Percentiles rank a stretch among this genome's conserved stretches.
Conservation (phyloP, 345 rosid genomes). For the Lepidium africanum region DNA sequence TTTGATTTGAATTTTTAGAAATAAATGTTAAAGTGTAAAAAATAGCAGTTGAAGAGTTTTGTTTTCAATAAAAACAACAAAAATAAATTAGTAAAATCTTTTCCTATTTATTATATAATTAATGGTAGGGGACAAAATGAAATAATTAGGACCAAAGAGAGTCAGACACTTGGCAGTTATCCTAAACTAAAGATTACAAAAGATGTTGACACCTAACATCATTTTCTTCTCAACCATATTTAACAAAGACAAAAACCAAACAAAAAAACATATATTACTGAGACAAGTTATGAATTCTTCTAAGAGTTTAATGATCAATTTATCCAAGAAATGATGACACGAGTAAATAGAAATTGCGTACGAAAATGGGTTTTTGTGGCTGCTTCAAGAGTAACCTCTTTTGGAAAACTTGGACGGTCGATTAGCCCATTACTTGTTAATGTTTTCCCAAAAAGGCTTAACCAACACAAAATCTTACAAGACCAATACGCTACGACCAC, state of each 20-base stretch:
- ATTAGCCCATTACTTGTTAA: neutral
- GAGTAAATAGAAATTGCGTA: neutral
- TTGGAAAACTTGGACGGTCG: neutral
- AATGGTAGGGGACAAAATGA: neutral
- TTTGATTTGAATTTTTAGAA: too few relatives aligned
- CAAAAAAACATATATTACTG: too few relatives aligned
- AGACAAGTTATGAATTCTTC: neutral
- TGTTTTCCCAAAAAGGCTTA: neutral
- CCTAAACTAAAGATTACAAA: neutral
- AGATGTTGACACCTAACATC: neutral
- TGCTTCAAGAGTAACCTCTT: neutral
- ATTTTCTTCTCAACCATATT: constrained; percentile 1
- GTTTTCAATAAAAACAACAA: neutral
- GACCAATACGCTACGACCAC: neutral
- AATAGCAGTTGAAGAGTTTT: too few relatives aligned
- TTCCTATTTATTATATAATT: neutral
- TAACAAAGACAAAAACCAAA: neutral
- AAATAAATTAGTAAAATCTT: neutral
- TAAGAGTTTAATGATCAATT: neutral
- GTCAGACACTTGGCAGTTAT: neutral
- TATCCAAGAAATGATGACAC: neutral
- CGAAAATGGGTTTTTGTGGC: neutral
- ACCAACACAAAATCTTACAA: neutral
- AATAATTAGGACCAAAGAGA: neutral
- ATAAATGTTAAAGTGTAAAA: too few relatives aligned